Evolutionary conservation across 2,329 filamentous ascomycete species (phyloP).

Genomic region (Teratosphaeria nubilosa): DNA sequence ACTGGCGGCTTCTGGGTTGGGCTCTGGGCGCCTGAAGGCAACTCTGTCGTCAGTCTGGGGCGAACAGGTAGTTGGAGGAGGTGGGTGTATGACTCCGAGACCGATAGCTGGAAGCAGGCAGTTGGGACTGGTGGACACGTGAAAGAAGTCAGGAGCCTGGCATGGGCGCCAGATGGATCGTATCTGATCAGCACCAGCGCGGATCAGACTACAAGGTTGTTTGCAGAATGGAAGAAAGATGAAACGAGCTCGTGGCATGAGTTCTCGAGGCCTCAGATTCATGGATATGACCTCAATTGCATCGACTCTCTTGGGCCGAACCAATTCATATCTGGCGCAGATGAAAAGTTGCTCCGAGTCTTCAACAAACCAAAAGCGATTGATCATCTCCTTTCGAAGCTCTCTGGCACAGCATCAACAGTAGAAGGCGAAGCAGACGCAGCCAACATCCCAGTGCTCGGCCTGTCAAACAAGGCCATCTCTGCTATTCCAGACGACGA

Average conservation of each 20-base stretch:
- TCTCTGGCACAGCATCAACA: constrained; percentile 12
- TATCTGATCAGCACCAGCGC: constrained; percentile 82
- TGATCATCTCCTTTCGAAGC: constrained; percentile 47
- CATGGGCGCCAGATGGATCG: constrained; percentile 72
- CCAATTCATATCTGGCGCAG: constrained; percentile 86
- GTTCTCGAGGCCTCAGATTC: constrained; percentile 89
- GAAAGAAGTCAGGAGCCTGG: constrained; percentile 66
- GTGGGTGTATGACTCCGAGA: constrained; percentile 56
- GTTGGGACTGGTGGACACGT: constrained; percentile 78
- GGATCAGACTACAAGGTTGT: constrained; percentile 87
- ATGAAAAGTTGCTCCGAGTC: constrained; percentile 95
- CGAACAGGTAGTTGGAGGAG: constrained; percentile 87
- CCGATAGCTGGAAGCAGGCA: constrained; percentile 64
- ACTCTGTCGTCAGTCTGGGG: constrained; percentile 68
- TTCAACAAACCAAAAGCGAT: constrained; percentile 83
- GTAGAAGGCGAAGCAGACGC: constrained; percentile 57
- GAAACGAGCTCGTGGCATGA: constrained; percentile 69
- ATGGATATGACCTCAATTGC: constrained; percentile 96
- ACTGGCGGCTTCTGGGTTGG: constrained; percentile 95
- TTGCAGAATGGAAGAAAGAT: constrained; percentile 59
- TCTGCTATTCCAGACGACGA: constrained; percentile 3
- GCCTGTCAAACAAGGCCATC: constrained; percentile 90
- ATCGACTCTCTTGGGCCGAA: constrained; percentile 63
- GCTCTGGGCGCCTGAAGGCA: constrained; percentile 74
- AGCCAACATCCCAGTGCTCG: constrained; percentile 88